Evolutionary conservation across 2,329 filamentous ascomycete genomes (phyloP), one percentile per base, ranked within the genome.

Genomic region (Colletotrichum eremochloae): DNA sequence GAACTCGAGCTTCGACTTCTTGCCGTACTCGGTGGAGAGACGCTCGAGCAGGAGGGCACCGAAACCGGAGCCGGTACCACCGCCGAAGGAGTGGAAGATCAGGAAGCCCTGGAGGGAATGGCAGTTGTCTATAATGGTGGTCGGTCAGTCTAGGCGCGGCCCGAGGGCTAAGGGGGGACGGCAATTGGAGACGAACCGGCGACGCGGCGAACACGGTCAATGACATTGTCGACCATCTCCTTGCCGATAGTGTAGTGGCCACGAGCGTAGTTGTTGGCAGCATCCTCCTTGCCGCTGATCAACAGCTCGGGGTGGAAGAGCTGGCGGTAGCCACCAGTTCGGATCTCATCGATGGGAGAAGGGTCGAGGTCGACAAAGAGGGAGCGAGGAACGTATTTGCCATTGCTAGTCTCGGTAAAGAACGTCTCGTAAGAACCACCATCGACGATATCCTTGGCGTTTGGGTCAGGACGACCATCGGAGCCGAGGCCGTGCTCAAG

Each of bases 1-100:
- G 79, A 93, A 93, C 82, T 93, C 91, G 73, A 93, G 90, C 88
- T 93, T 93, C 83, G 88, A 91, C 87, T 93, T 93, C 88, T 93
- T 93, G 84, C 90, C 90, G 77, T 91, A 93, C 82, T 93, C 91
- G 76, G 89, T 90, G n/a, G 91, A 88, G 67, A 93, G 90, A 75
- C 91, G 91, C 86, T 93, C 91, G 52, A 93, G 88, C 75, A 93
- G 86, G 56, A 93, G 90, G 74, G 91, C 90, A 78, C 91, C 91
- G 80, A 93, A 93, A 76, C 91, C 91, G 76, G 91, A 93, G 74
- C 91, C 91, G 72, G 91, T 93, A 81, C 91, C 91, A 79, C 91
- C 91, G 77, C 91, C 91, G 75, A 93, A 93, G 15, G 91, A 93
- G 85, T 93, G 91, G 87, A 93, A 93, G 82, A 93, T 89, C 70